These are phyloP conservation scores for Hypoxylon sp. DNA, from an alignment of 2,329 filamentous ascomycete species.

Conservation along the genomic window DNA sequence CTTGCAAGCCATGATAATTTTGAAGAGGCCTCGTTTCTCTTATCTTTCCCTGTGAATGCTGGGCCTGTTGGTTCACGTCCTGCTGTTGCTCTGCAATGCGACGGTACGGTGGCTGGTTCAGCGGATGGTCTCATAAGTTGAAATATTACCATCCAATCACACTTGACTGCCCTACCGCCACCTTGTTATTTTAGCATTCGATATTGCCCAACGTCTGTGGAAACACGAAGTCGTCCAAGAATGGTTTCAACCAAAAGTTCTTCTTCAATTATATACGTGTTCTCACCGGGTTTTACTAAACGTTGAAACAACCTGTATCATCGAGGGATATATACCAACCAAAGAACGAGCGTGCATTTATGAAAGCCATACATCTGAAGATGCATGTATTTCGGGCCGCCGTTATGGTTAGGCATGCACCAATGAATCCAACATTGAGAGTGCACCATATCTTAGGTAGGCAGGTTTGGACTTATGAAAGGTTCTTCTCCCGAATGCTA, in stretches of 20 bases:
- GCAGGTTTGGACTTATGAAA: neutral
- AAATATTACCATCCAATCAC: conserved; percentile 21
- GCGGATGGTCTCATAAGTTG: conserved; percentile 1
- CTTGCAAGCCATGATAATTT: neutral
- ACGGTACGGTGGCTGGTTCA: conserved; percentile 1
- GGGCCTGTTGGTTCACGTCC: neutral
- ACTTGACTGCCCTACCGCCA: neutral
- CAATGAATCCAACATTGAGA: neutral
- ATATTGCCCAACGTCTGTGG: neutral
- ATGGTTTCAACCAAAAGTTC: conserved; percentile 9
- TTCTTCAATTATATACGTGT: conserved; percentile 17
- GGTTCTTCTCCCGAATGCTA: neutral
- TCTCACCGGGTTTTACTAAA: conserved; percentile 13
- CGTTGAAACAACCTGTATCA: neutral
- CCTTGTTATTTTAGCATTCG: neutral
- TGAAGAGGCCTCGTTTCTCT: neutral
- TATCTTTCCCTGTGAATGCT: neutral
- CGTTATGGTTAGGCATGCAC: neutral
- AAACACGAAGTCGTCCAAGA: conserved; percentile 17
- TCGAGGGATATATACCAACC: neutral
- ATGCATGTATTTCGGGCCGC: neutral
- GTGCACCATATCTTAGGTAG: neutral
- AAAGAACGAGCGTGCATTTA: neutral
- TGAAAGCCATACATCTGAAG: neutral
- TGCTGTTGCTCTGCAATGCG: conserved; percentile 7